Conservation (phyloP, 1,284 basidiomycete genomes). For the Sanghuangporus sanghuang region DNA sequence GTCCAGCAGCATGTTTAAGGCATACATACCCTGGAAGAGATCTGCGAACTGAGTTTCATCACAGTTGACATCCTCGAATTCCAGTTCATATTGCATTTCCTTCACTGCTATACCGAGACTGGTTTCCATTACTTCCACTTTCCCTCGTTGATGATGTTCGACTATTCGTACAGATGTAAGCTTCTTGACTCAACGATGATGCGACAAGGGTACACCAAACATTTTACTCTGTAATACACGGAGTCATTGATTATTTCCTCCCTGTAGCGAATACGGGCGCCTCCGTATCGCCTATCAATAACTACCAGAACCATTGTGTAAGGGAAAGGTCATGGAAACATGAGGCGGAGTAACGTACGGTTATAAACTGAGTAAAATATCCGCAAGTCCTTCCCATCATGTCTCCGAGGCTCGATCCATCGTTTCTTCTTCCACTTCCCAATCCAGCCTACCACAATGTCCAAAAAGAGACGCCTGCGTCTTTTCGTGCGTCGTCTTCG, state of each 20-base stretch:
- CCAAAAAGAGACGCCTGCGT: background rate
- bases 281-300: background rate
- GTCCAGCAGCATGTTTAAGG: background rate
- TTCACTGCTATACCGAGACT: background rate
- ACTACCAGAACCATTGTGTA: background rate
- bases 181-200: background rate
- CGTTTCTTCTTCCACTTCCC: background rate
- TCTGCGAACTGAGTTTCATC: background rate
- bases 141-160: background rate
- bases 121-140: background rate
- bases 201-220: background rate
- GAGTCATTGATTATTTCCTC: background rate
- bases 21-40: background rate
- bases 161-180: background rate
- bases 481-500: background rate
- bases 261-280: background rate
- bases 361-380: background rate
- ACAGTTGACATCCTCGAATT: background rate
- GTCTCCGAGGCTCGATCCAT: background rate
- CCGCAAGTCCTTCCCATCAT: background rate
- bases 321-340: background rate
- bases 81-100: conserved; percentile 1
- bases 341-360: background rate
- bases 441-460: background rate
- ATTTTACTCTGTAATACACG: conserved; percentile 2